Evolutionary conservation across 345 rosid genomes (phyloP).

Genomic region (Aquilaria malaccensis): DNA sequence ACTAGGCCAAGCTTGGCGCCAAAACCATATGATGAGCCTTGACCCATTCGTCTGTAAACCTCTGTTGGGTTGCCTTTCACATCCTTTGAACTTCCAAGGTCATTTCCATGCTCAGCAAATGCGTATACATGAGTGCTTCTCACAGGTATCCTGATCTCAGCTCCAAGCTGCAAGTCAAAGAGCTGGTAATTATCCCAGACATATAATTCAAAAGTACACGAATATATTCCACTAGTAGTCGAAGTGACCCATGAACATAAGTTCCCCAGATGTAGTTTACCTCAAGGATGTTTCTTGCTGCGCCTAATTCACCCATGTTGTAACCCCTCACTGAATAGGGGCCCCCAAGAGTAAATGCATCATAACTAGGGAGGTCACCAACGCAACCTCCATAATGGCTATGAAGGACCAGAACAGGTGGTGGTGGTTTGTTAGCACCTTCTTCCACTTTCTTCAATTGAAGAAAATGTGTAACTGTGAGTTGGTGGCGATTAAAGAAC

Average conservation of each 20-base stretch:
- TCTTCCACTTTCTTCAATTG: conserved; percentile 83
- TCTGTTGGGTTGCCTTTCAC: conserved; percentile 98
- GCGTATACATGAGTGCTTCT: conserved; percentile 74
- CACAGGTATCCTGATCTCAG: conserved; percentile 87
- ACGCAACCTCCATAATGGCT: conserved; percentile 99
- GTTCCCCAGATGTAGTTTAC: conserved; percentile 27
- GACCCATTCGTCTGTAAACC: conserved; percentile 86
- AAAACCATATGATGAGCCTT: conserved; percentile 86
- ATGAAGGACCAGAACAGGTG: conserved; percentile 87
- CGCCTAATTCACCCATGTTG: conserved; percentile 99
- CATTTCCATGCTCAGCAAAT: conserved; percentile 95
- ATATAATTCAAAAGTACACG: not conserved
- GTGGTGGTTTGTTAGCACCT: conserved; percentile 78
- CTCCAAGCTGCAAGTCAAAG: conserved; percentile 62
- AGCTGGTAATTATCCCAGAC: not conserved
- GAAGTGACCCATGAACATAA: not conserved
- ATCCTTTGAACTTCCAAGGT: conserved; percentile 89
- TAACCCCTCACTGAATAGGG: conserved; percentile 98
- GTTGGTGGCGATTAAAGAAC: conserved; percentile 92
- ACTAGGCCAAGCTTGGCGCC: conserved; percentile 88
- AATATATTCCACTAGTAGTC: not conserved
- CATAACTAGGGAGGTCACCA: conserved; percentile 97
- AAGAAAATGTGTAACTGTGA: conserved; percentile 76
- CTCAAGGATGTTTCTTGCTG: conserved; percentile 84
- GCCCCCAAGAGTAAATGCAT: conserved; percentile 96